Evolutionary conservation across 331 rosid genomes (phyloP).

Genomic region (Malus hybrid): DNA sequence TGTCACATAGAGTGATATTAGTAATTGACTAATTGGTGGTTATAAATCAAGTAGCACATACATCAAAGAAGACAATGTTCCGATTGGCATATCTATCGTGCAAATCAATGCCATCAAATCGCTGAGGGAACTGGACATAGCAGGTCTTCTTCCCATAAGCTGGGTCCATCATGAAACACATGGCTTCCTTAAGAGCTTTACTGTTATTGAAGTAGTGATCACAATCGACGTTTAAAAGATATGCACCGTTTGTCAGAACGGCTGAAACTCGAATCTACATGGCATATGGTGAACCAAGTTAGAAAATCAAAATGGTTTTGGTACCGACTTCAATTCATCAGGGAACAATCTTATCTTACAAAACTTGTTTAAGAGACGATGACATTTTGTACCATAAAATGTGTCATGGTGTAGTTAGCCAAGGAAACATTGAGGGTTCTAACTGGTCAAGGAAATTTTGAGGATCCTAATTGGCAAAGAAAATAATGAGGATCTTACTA

Average conservation of each 20-base stretch:
- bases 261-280: constrained; percentile 97
- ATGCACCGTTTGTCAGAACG: constrained; percentile 95
- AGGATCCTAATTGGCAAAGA: too few relatives aligned
- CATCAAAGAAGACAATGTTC: constrained; percentile 95
- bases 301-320: constrained; percentile 9
- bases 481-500: too few relatives aligned
- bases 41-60: constrained; percentile 28
- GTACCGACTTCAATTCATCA: not conserved
- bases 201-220: constrained; percentile 98
- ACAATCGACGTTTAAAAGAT: constrained; percentile 92
- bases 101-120: constrained; percentile 93
- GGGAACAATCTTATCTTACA: not conserved
- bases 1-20: not conserved
- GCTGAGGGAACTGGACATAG: constrained; percentile 97
- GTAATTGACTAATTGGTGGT: not conserved
- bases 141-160: constrained; percentile 86
- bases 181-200: constrained; percentile 96
- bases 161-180: constrained; percentile 99
- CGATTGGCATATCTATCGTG: constrained; percentile 99
- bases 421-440: too few relatives aligned
- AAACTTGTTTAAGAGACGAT: not conserved
- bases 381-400: not conserved
- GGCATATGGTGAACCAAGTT: constrained; percentile 22
- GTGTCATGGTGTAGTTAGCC: too few relatives aligned
- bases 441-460: too few relatives aligned